Evolutionary conservation across 1,139 yeast genomes (phyloP), one percentile per base, ranked within the genome.

Genomic region (Pichia sp.): DNA sequence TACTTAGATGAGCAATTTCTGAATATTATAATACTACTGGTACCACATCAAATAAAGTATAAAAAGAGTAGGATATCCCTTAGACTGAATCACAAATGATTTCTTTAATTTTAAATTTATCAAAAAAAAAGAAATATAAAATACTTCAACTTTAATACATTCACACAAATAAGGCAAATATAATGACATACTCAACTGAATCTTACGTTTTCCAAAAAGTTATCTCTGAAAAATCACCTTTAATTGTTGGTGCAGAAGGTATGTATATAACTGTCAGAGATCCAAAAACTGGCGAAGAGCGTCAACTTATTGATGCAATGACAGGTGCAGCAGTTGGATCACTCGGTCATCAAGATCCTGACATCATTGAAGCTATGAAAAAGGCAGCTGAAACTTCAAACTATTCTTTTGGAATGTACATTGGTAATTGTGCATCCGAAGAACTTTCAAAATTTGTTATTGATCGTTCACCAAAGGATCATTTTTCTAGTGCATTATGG

Each of bases 321-420:
- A 72, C 81, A n/a, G 83, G 83, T 48, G 83, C 83, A 5, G 82
- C 83, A 25, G 83, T 77, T 32, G 76, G 76, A 25, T 73, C 80
- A 2, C 61, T 77, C 40, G 81, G 81, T 15, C 78, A 58, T 31
- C 71, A 71, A 35, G 81, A 77, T 52, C 64, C 66, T 33, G 80
- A 74, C 28, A 71, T 73, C 35, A 58, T 63, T 34, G 63, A 66
- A n/a, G 67, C 64, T 34, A 71, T 76, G 63, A 61, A 59, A 38
- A 67, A 69, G 28, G 78, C 77, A 19, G 77, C 76, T 25, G 65
- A 62, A 37, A 63, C 52, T 17, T 59, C 68, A 23, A 60, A 62
- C 36, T 72, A 72, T 59, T 62, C 74, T 5, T 72, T 61, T 51
- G 68, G 73, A 31, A 60, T 64, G 11, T 56, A 52, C 42, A 53